A percentile compares a stretch with the other conserved stretches of the same genome.
phyloP scores from a whole-genome alignment of 176 grass and related monocot species.

The Oryza australiensis region DNA sequence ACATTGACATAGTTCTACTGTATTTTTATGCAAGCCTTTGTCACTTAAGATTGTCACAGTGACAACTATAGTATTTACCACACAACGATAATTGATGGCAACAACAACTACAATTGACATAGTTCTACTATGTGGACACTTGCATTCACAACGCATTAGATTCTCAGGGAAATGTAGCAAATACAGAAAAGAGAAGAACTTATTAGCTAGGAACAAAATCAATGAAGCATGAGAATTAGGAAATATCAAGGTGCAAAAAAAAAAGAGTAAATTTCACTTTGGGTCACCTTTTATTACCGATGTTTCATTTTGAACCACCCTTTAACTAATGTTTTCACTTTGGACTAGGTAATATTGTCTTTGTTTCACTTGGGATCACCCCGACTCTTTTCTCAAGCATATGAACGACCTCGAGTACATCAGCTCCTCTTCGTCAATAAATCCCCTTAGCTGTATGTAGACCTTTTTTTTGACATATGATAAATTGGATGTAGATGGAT shows the following conservation, averaged over 20 bases:
- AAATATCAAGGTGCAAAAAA: not conserved
- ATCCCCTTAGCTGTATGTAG: too few species aligned
- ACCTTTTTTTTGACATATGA: too few species aligned
- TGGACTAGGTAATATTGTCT: too few species aligned
- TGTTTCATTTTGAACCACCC: too few species aligned
- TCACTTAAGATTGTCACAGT: not conserved
- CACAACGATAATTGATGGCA: not conserved
- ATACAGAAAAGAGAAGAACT: not conserved
- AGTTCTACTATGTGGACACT: not conserved
- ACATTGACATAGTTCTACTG: not conserved
- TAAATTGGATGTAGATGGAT: too few species aligned
- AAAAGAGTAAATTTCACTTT: too few species aligned
- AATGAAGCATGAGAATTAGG: not conserved
- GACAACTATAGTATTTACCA: not conserved
- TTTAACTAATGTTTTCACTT: too few species aligned
- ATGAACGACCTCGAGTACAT: too few species aligned
- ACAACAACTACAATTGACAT: not conserved
- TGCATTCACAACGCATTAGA: not conserved
- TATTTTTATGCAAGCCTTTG: constrained; percentile 12
- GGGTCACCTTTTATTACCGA: too few species aligned
- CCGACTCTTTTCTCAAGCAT: too few species aligned
- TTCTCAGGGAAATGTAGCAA: not conserved
- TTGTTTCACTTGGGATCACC: too few species aligned
- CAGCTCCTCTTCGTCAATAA: too few species aligned
- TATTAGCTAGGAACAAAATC: not conserved